phyloP scores from a whole-genome alignment of 495 filamentous ascomycete genomes.

The Penicillium coprophilum region DNA sequence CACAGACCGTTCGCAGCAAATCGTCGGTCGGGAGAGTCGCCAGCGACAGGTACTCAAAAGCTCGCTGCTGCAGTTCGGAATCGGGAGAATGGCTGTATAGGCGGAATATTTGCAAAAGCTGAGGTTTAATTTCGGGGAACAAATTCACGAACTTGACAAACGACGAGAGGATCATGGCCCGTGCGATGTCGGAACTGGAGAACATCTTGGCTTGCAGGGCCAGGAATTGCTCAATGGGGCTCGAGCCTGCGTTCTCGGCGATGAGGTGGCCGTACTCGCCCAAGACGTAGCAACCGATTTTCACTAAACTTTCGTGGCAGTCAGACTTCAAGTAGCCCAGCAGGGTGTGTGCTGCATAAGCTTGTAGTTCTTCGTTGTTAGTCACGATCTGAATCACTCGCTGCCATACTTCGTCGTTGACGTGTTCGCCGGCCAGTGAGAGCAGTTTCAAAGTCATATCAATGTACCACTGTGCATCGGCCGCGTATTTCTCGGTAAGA shows the following conservation, averaged over 20 bases:
- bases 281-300: slow-evolving; percentile 93
- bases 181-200: slow-evolving; percentile 81
- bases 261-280: slow-evolving; percentile 98
- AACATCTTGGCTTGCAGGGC: slow-evolving; percentile 89
- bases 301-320: slow-evolving; percentile 94
- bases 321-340: slow-evolving; percentile 87
- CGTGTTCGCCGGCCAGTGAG: slow-evolving; percentile 95
- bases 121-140: slow-evolving; percentile 97
- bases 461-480: slow-evolving; percentile 98
- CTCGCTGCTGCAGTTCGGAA: slow-evolving; percentile 92
- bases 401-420: slow-evolving; percentile 99
- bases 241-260: slow-evolving; percentile 89
- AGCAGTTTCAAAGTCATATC: slow-evolving; percentile 94
- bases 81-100: slow-evolving; percentile 94
- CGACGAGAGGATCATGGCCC: slow-evolving; percentile 89
- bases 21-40: slow-evolving; percentile 87
- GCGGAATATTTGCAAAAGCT: slow-evolving; percentile 84
- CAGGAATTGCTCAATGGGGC: slow-evolving; percentile 96
- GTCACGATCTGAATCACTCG: slow-evolving; percentile 98
- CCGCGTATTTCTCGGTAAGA: slow-evolving; percentile 96
- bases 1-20: slow-evolving; percentile 90
- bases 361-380: slow-evolving; percentile 97
- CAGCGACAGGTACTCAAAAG: slow-evolving; percentile 91
- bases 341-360: slow-evolving; percentile 92
- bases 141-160: slow-evolving; percentile 98